These are phyloP conservation scores for Leccinum rimulosum DNA, from an alignment of 768 basidiomycete species.

Conservation along the genomic window DNA sequence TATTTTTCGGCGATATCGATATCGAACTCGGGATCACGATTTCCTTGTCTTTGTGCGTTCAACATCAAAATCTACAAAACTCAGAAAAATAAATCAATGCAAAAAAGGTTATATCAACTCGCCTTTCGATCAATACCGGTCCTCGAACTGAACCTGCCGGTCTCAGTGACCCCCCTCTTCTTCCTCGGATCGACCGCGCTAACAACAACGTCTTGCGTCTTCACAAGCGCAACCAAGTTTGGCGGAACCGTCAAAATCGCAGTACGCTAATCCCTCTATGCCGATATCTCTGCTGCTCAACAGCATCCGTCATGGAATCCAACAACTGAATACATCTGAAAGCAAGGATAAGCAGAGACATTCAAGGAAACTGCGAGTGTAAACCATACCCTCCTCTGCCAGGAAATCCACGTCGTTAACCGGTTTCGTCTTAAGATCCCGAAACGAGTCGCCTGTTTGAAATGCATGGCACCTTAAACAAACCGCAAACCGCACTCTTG, in stretches of 20 bases:
- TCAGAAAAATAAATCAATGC: neutral
- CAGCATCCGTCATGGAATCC: slow-evolving; percentile 79
- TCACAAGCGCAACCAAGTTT: slow-evolving; percentile 75
- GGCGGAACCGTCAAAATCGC: slow-evolving; percentile 83
- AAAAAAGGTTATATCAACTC: slow-evolving; percentile 26
- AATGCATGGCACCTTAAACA: neutral
- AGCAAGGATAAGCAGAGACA: slow-evolving; percentile 6
- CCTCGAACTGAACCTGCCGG: slow-evolving; percentile 76
- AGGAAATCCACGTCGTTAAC: slow-evolving; percentile 89
- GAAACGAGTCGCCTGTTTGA: slow-evolving; percentile 76
- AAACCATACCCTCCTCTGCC: slow-evolving; percentile 64
- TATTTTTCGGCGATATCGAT: slow-evolving; percentile 19
- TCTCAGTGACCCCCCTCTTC: slow-evolving; percentile 81
- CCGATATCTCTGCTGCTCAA: slow-evolving; percentile 19
- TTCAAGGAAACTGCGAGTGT: neutral
- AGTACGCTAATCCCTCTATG: slow-evolving; percentile 38
- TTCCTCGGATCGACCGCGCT: slow-evolving; percentile 88
- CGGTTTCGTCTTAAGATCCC: slow-evolving; percentile 86
- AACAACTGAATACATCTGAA: slow-evolving; percentile 80
- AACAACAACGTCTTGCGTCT: slow-evolving; percentile 85
- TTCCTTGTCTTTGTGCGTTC: slow-evolving; percentile 60
- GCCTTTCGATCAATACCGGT: slow-evolving; percentile 81
- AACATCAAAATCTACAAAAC: slow-evolving; percentile 74
- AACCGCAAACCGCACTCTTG: neutral
- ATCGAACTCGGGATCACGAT: slow-evolving; percentile 14